phyloP scores from a whole-genome alignment of 495 filamentous ascomycete genomes.

The Paragyromitra xinjiangensis region DNA sequence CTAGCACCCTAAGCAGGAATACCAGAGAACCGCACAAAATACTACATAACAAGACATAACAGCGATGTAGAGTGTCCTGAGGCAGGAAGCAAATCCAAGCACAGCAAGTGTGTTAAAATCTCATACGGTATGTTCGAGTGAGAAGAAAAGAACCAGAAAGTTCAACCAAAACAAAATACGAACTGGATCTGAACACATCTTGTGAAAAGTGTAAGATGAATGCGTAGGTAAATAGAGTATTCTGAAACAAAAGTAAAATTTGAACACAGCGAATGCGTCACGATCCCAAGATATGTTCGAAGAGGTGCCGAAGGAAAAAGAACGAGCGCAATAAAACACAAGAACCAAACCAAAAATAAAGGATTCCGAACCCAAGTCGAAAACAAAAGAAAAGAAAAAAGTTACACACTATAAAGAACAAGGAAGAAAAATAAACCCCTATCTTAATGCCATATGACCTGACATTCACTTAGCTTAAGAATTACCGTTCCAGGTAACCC shows the following conservation, averaged over 20 bases:
- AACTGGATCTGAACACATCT: constrained; percentile 14
- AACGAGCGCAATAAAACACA: constrained; percentile 47
- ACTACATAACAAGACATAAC: constrained; percentile 6
- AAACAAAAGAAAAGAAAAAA: constrained; percentile 38
- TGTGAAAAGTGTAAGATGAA: constrained; percentile 15
- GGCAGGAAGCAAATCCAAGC: not conserved
- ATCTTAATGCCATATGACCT: constrained; percentile 31
- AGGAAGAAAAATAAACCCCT: constrained; percentile 22
- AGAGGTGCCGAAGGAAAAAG: constrained; percentile 12
- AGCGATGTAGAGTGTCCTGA: not conserved
- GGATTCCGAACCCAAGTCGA: constrained; percentile 34
- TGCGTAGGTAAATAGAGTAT: constrained; percentile 7
- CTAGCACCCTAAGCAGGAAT: constrained; percentile 7
- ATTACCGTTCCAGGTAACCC: constrained; percentile 24
- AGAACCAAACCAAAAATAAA: constrained; percentile 50
- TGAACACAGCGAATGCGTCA: constrained; percentile 47
- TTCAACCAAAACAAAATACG: constrained; percentile 7
- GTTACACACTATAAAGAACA: constrained; percentile 48
- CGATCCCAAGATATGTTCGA: constrained; percentile 32
- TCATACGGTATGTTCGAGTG: constrained; percentile 1
- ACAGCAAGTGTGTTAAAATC: constrained; percentile 1
- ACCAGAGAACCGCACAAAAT: constrained; percentile 10
- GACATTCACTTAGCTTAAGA: constrained; percentile 18
- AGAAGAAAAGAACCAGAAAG: not conserved
- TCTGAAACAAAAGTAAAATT: constrained; percentile 38